phyloP scores from a whole-genome alignment of 768 basidiomycete genomes.

The Tulasnella calospora region DNA sequence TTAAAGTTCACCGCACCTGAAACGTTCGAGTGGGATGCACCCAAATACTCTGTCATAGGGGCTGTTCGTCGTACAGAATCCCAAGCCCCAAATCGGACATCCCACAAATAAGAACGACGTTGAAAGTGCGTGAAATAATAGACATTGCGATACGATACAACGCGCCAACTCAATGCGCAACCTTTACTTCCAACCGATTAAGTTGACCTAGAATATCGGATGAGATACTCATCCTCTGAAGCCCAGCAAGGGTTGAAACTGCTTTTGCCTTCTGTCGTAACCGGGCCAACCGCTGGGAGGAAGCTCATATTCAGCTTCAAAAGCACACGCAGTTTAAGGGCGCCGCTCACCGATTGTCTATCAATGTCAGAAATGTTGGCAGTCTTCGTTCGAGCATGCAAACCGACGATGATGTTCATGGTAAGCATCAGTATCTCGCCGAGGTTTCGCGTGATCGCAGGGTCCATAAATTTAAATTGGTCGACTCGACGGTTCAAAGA shows the following conservation, averaged over 20 bases:
- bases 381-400: conserved; percentile 72
- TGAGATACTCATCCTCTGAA: conserved; percentile 83
- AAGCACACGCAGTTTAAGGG: conserved; percentile 30
- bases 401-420: conserved; percentile 84
- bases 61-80: not conserved
- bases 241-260: conserved; percentile 82
- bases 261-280: conserved; percentile 77
- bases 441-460: conserved; percentile 78
- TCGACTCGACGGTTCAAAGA: conserved; percentile 82
- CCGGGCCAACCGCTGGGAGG: conserved; percentile 53
- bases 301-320: not conserved
- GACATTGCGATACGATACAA: not conserved
- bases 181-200: conserved; percentile 70
- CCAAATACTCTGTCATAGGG: not conserved
- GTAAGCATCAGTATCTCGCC: conserved; percentile 81
- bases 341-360: conserved; percentile 61
- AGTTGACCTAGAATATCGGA: conserved; percentile 87
- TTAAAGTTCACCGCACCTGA: too few relatives aligned
- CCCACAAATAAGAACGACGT: not conserved
- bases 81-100: not conserved
- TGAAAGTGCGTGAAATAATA: not conserved
- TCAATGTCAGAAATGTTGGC: conserved; percentile 68
- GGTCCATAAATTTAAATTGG: conserved; percentile 84
- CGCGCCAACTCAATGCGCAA: conserved; percentile 19
- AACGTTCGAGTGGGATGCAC: not conserved